Conservation (phyloP, 148 eudicot species). For the Heliosperma pusillum region DNA sequence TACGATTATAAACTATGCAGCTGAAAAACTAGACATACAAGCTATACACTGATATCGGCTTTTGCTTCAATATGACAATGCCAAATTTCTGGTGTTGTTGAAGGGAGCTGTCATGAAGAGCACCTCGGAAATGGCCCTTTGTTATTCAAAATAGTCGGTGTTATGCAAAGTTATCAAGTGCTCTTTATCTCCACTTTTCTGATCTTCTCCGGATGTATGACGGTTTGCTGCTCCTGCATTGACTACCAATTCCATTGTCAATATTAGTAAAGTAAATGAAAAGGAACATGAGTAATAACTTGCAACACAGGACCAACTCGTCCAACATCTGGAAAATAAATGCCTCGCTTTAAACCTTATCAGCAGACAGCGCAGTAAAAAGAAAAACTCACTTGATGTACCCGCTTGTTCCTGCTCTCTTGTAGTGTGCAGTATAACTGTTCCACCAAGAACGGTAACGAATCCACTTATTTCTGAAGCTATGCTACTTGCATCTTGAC, state of each 20-base stretch:
- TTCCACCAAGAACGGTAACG: conserved; percentile 71
- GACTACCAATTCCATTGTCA: conserved; percentile 14
- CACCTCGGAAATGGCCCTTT: background rate
- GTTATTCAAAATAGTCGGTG: conserved; percentile 48
- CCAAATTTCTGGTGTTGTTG: background rate
- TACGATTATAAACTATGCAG: conserved; percentile 12
- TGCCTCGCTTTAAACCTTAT: background rate
- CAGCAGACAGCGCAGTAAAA: background rate
- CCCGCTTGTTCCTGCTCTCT: conserved; percentile 57
- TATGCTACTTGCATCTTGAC: conserved; percentile 65
- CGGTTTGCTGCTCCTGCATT: conserved; percentile 50
- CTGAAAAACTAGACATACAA: background rate
- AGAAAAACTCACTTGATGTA: conserved; percentile 41
- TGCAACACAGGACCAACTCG: no score
- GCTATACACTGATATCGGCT: background rate
- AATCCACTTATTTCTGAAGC: conserved; percentile 84
- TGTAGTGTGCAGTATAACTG: conserved; percentile 66
- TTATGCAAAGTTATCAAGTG: conserved; percentile 52
- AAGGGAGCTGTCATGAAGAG: background rate
- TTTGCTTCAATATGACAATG: background rate
- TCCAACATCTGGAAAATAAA: background rate
- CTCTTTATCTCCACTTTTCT: conserved; percentile 42
- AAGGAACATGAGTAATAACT: background rate
- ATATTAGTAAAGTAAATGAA: background rate
- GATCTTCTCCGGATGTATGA: conserved; percentile 38